Percentiles rank a stretch among this genome's conserved stretches.
phyloP scores from a whole-genome alignment of 148 eudicot species.

The Cornus controversa region DNA sequence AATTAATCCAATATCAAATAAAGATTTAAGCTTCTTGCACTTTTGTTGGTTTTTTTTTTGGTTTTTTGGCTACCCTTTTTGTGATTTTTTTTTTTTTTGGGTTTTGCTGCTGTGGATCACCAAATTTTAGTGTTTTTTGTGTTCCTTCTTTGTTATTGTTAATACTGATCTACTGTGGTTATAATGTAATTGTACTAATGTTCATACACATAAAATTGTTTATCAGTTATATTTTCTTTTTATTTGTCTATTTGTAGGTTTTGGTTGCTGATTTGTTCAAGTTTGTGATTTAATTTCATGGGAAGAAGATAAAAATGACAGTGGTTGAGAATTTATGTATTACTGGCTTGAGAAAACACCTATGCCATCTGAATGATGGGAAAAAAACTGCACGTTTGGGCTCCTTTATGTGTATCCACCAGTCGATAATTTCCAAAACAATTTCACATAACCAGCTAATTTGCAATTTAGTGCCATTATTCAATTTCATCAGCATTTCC shows the following conservation, averaged over 20 bases:
- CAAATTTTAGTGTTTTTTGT: not conserved
- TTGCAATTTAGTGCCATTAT: not conserved
- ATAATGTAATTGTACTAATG: not conserved
- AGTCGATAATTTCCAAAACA: not conserved
- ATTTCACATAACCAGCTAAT: not conserved
- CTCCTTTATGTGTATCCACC: not conserved
- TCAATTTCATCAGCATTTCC: not conserved
- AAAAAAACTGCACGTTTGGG: too few relatives aligned
- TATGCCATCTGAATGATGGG: too few relatives aligned
- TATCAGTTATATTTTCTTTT: not conserved
- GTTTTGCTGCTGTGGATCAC: not conserved
- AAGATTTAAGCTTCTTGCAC: slow-evolving; percentile 16
- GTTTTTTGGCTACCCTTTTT: not conserved
- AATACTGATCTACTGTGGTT: not conserved
- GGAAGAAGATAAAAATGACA: not conserved
- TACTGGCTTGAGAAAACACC: not conserved
- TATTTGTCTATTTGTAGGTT: not conserved
- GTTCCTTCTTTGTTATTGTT: not conserved
- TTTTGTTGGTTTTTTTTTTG: not conserved
- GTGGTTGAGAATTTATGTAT: not conserved
- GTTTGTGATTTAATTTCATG: not conserved
- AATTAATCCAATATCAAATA: not conserved
- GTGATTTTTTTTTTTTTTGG: not conserved
- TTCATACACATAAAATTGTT: not conserved
- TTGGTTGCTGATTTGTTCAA: not conserved